Evolutionary conservation across 2,329 filamentous ascomycete species (phyloP).

Genomic region (Epichloe scottii): DNA sequence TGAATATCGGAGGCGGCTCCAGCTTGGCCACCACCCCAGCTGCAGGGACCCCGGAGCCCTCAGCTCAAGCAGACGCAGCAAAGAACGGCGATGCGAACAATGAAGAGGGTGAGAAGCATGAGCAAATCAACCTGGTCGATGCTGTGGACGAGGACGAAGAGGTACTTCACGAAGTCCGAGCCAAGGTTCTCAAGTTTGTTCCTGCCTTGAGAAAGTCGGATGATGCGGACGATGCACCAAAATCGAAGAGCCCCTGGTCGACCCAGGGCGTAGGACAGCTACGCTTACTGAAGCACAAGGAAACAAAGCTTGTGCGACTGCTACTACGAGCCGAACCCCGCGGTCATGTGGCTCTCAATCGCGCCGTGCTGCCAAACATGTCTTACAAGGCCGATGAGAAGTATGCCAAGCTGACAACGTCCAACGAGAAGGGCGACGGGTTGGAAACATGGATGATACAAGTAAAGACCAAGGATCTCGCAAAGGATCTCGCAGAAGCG

Average conservation of each 20-base stretch:
- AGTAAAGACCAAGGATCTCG: conserved; percentile 51
- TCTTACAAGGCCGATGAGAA: conserved; percentile 50
- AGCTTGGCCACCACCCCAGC: conserved; percentile 49
- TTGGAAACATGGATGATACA: conserved; percentile 61
- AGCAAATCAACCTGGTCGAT: conserved; percentile 58
- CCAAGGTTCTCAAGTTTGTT: conserved; percentile 54
- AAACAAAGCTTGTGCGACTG: conserved; percentile 52
- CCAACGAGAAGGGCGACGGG: conserved; percentile 43
- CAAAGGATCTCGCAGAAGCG: conserved; percentile 37
- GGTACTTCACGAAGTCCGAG: conserved; percentile 55
- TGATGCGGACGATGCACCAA: conserved; percentile 25
- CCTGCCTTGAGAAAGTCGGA: conserved; percentile 34
- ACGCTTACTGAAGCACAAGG: conserved; percentile 61
- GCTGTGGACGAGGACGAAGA: conserved; percentile 61
- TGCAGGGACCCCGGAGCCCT: conserved; percentile 45
- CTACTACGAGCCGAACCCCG: conserved; percentile 64
- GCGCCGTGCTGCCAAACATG: conserved; percentile 46
- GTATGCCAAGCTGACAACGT: conserved; percentile 45
- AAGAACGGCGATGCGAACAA: conserved; percentile 23
- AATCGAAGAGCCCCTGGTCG: conserved; percentile 49
- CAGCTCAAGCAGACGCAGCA: conserved; percentile 31
- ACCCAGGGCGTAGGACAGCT: conserved; percentile 60
- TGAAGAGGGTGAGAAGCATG: conserved; percentile 47
- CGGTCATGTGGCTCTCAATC: conserved; percentile 63
- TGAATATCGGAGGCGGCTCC: conserved; percentile 45